phyloP scores from a whole-genome alignment of 768 basidiomycete genomes.

The Pleurotus pulmonarius region DNA sequence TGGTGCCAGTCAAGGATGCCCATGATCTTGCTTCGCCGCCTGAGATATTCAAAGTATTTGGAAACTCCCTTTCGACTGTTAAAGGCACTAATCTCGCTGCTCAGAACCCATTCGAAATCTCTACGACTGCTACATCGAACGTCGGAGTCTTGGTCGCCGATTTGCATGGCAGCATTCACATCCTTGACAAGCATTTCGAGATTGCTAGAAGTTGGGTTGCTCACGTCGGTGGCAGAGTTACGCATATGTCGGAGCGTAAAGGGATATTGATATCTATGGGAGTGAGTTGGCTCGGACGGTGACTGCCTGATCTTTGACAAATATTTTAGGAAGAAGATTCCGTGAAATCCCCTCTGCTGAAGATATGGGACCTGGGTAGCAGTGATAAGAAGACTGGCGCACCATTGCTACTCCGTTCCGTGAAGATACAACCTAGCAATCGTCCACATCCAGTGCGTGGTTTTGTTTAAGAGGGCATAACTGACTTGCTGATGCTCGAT shows the following conservation, averaged over 20 bases:
- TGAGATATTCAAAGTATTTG: constrained; percentile 69
- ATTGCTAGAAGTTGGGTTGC: constrained; percentile 73
- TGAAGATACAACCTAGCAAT: constrained; percentile 71
- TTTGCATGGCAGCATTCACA: constrained; percentile 79
- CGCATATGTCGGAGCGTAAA: constrained; percentile 80
- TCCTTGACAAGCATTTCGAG: constrained; percentile 73
- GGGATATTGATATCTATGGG: constrained; percentile 87
- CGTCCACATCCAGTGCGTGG: constrained; percentile 71
- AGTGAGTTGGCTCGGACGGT: constrained; percentile 40
- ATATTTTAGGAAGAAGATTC: constrained; percentile 67
- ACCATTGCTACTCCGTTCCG: constrained; percentile 67
- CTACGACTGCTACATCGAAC: constrained; percentile 59
- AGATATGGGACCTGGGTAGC: constrained; percentile 85
- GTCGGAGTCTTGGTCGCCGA: constrained; percentile 76
- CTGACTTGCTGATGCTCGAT: background rate
- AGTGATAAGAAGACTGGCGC: constrained; percentile 60
- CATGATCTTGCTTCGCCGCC: constrained; percentile 75
- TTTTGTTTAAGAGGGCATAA: background rate
- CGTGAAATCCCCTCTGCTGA: constrained; percentile 64
- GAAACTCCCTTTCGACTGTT: background rate
- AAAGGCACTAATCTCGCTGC: background rate
- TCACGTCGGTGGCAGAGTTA: constrained; percentile 75
- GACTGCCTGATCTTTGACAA: background rate
- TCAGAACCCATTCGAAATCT: constrained; percentile 69
- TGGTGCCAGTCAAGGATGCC: constrained; percentile 69